phyloP scores from a whole-genome alignment of 2,329 filamentous ascomycete genomes.

The Apiospora kogelbergensis region DNA sequence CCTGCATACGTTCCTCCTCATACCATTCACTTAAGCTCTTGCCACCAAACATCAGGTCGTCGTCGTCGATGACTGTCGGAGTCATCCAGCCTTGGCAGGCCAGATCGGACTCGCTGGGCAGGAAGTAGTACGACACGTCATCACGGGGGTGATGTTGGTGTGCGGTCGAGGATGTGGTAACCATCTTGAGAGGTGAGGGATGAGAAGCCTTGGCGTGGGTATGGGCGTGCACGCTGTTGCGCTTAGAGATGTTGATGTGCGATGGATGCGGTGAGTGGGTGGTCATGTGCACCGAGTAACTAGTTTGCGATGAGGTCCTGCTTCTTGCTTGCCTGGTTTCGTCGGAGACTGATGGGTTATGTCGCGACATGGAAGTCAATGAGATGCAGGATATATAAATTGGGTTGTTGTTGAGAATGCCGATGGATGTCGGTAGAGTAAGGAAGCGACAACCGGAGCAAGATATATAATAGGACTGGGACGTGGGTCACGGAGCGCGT shows the following conservation, averaged over 20 bases:
- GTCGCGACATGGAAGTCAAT: constrained; percentile 26
- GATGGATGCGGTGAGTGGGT: constrained; percentile 13
- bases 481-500: neutral
- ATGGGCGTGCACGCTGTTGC: constrained; percentile 9
- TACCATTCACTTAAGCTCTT: constrained; percentile 61
- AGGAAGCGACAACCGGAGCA: neutral
- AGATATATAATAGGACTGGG: constrained; percentile 8
- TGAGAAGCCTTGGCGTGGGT: constrained; percentile 22
- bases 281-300: constrained; percentile 15
- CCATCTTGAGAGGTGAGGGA: constrained; percentile 35
- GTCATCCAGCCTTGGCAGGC: constrained; percentile 46
- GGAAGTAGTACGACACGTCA: constrained; percentile 29
- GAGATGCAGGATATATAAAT: neutral
- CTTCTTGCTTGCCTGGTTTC: constrained; percentile 26
- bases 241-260: constrained; percentile 11
- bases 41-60: constrained; percentile 60
- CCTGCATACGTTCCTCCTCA: constrained; percentile 54
- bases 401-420: neutral
- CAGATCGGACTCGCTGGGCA: constrained; percentile 24
- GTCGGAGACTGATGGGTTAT: constrained; percentile 28
- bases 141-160: constrained; percentile 20
- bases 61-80: constrained; percentile 59
- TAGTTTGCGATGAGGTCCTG: constrained; percentile 25
- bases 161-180: constrained; percentile 27
- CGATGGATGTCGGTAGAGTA: neutral